Base-by-base conservation (phyloP, 805 yeast genomes). In the Wickerhamiella occidentalis region DNA sequence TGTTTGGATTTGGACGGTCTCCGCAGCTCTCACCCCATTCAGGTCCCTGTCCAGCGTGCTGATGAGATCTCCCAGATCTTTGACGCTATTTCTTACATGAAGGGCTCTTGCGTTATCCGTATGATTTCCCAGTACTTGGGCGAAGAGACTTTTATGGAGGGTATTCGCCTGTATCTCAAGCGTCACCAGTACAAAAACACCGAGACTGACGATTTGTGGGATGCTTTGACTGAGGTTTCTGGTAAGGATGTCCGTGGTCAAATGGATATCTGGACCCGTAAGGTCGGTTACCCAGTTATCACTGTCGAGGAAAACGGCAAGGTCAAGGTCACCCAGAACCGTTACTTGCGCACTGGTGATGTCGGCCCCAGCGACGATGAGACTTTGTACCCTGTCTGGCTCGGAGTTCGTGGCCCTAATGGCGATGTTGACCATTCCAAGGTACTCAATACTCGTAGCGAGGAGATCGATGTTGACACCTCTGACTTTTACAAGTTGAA, bases 61-160 rank as follows among this genome's bases (percentile, higher is more conserved):
- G 75, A 77, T 54, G 92, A 85, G 57, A 80, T 85, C 54, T 83
- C 81, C 62, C 88, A 85, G 67, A 78, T 83, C 17, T 85, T 85
- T 62, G 95, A 85, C 60, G 78, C 79, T 29, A 85, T 85, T 50
- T 83, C 92, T 3, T 85, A 85, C 64, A 67, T 79, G 55, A 85
- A 85, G 67, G 94, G 94, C 50, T 83, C 87, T 6, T 80, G 88
- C 22, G 71, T 82, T 25, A 78, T 85, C 51, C 72, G 79, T 60
- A 85, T 85, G 94, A 70, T 84, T 51, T 77, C 88, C 33, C 76
- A 74, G 56, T 75, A 76, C 61, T 67, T 85, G 52, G 88, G 92
- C 38, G 77, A 72, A 53, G 85, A 79, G 12, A 63, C 68, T 4
- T 85, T 85, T 62, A 69, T 85, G 54, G 73, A 74, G 56, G 94